Evolutionary conservation across 805 yeast species (phyloP), one percentile per base, ranked within the genome.

Genomic region (Zygosaccharomyces bisporus): DNA sequence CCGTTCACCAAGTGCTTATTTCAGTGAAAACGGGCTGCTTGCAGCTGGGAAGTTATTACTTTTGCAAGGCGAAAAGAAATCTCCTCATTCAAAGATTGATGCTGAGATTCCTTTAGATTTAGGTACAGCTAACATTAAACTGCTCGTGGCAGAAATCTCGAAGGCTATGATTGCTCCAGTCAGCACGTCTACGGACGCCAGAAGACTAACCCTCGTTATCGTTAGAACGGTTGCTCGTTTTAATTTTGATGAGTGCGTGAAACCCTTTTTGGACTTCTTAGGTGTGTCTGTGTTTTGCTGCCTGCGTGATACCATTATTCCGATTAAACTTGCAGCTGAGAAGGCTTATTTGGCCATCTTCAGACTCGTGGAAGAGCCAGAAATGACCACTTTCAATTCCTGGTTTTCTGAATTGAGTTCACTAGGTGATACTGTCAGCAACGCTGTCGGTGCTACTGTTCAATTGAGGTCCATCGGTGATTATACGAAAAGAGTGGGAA

Each of bases 241-340:
- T 55, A 77, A 82, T 46, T 76, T 71, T 51, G 73, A 71, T 0
- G 64, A 60, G 6, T 63, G 77, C 18, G 67, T 86, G 39, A 66
- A 68, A 44, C 80, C 83, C 9, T 70, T 73, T 55, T 68, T 77
- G 50, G 80, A 80, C 52, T 49, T 66, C 0, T 55, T 91, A 41
- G 86, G 76, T 3, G 87, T 93, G 10, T 72, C 86, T 9, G 81
- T 89, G 2, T 91, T 91, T 62, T 70, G 83, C 0, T 82, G 93
- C 61, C 83, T 91, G 32, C 75, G 99, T 52, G 96, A 90, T 58
- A 74, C 81, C n/a, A 72, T 86, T 38, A 87, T 91, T 57, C 97
- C 99, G 4, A 82, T 91, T 54, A 90, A 89, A 58, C 73, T 91
- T 50, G 96, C 97, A 1, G 96, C 96, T 6, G 99, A 91, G 63